Conservation (phyloP, 257 asterid species). For the Penstemon eatonii region DNA sequence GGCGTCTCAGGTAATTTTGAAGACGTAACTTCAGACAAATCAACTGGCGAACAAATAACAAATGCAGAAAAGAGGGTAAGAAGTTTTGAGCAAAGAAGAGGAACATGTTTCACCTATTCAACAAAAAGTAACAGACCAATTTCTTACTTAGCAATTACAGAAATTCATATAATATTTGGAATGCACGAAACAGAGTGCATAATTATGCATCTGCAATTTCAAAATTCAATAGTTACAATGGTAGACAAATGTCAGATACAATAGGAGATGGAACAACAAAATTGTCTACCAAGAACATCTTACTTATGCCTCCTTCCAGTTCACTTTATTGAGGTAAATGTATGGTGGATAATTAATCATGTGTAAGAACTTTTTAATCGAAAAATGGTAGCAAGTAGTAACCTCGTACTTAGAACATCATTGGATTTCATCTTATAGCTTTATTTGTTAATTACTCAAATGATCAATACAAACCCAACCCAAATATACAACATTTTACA, state of each 20-base stretch:
- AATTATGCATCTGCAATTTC: constrained; percentile 1
- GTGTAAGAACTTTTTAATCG: background rate
- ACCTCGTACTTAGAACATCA: background rate
- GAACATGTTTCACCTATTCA: background rate
- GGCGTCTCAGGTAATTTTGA: no score
- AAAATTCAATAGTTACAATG: background rate
- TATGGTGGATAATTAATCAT: background rate
- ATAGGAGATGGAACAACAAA: background rate
- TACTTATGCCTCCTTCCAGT: constrained; percentile 13
- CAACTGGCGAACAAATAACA: background rate
- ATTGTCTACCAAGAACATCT: constrained; percentile 6
- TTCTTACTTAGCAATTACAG: background rate
- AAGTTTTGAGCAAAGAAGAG: background rate
- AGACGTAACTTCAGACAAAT: constrained; percentile 1
- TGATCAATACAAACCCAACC: background rate
- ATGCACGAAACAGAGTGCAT: background rate
- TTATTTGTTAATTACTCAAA: background rate
- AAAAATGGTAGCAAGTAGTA: background rate
- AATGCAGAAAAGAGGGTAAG: background rate
- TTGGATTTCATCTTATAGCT: background rate
- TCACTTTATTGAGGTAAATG: background rate
- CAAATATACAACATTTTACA: background rate
- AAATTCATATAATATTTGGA: background rate
- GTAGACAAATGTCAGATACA: background rate
- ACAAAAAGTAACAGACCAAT: background rate